Percentiles rank a stretch among this genome's conserved stretches.
These are phyloP conservation scores for Trifolium subterraneum DNA, from an alignment of 306 rosid species.

Conservation along the genomic window DNA sequence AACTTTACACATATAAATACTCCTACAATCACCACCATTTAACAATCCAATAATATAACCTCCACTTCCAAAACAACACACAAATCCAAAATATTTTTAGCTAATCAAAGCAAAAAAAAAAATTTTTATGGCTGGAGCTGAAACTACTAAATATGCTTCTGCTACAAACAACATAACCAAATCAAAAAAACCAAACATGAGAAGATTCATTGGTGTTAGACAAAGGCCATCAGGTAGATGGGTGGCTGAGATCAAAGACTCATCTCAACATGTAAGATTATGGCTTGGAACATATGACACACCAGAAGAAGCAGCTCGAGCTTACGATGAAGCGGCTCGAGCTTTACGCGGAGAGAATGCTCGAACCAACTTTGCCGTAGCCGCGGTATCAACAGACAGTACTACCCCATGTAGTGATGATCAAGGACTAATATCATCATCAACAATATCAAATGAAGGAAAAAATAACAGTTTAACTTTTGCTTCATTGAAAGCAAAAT, in stretches of 20 bases:
- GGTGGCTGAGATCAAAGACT: slow-evolving; percentile 97
- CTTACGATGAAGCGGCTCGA: slow-evolving; percentile 88
- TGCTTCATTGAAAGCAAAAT: slow-evolving; percentile 72
- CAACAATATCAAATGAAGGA: slow-evolving; percentile 41
- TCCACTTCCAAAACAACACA: slow-evolving; percentile 17
- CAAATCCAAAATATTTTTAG: slow-evolving; percentile 15
- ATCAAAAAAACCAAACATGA: slow-evolving; percentile 43
- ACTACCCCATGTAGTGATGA: slow-evolving; percentile 1
- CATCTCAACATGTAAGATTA: slow-evolving; percentile 78
- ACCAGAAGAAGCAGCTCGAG: slow-evolving; percentile 90
- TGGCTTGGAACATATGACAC: slow-evolving; percentile 96
- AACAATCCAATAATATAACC: slow-evolving; percentile 36
- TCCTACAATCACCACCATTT: slow-evolving; percentile 36
- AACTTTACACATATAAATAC: slow-evolving; percentile 44
- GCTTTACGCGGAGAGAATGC: slow-evolving; percentile 84
- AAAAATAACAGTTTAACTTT: slow-evolving; percentile 60
- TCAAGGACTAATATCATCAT: slow-evolving; percentile 1
- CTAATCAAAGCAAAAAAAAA: slow-evolving; percentile 31
- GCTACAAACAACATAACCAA: slow-evolving; percentile 33
- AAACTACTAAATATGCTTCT: slow-evolving; percentile 51
- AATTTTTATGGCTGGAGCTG: slow-evolving; percentile 61
- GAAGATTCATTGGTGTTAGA: slow-evolving; percentile 82
- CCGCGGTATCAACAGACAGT: neutral
- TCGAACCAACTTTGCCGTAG: slow-evolving; percentile 71
- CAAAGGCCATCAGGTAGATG: slow-evolving; percentile 93